A percentile compares a stretch with the other conserved stretches of the same genome.
Conservation (phyloP, 2,329 filamentous ascomycete genomes). For the Fusarium phyllophilum region DNA sequence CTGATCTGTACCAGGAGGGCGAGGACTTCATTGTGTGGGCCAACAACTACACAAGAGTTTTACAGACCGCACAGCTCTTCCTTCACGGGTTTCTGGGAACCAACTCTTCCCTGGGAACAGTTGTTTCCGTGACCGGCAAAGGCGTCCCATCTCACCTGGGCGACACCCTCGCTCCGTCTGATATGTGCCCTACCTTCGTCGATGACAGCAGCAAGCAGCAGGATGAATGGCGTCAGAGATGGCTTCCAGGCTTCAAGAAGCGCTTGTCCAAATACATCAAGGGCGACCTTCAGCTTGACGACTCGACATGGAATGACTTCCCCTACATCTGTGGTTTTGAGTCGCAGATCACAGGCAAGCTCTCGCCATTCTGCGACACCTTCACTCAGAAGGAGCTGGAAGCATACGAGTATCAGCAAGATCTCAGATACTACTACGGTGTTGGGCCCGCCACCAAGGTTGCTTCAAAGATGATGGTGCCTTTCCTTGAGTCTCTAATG, state of each 20-base stretch:
- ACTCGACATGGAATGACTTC: conserved; percentile 65
- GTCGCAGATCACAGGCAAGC: conserved; percentile 70
- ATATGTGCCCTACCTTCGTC: conserved; percentile 68
- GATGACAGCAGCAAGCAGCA: conserved; percentile 62
- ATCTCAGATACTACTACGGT: conserved; percentile 75
- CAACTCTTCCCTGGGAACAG: conserved; percentile 61
- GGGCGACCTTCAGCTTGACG: conserved; percentile 64
- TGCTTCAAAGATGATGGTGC: conserved; percentile 68
- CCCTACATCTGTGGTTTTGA: conserved; percentile 79
- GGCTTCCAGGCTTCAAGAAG: conserved; percentile 61
- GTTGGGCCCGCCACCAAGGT: conserved; percentile 66
- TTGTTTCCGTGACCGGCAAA: conserved; percentile 67
- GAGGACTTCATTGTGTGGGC: conserved; percentile 69
- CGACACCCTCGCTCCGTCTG: conserved; percentile 72
- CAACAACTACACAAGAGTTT: conserved; percentile 72
- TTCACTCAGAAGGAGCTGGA: conserved; percentile 71
- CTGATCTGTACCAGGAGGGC: conserved; percentile 60
- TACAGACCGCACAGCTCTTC: conserved; percentile 71
- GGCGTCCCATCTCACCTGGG: conserved; percentile 62
- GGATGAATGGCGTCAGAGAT: conserved; percentile 60
- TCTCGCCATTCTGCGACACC: conserved; percentile 71
- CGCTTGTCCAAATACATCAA: conserved; percentile 64
- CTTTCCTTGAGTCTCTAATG: conserved; percentile 65
- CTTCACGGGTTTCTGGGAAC: conserved; percentile 69
- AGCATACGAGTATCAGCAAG: conserved; percentile 74